Evolutionary conservation across 345 rosid species (phyloP).

Genomic region (Bretschneidera sinensis): DNA sequence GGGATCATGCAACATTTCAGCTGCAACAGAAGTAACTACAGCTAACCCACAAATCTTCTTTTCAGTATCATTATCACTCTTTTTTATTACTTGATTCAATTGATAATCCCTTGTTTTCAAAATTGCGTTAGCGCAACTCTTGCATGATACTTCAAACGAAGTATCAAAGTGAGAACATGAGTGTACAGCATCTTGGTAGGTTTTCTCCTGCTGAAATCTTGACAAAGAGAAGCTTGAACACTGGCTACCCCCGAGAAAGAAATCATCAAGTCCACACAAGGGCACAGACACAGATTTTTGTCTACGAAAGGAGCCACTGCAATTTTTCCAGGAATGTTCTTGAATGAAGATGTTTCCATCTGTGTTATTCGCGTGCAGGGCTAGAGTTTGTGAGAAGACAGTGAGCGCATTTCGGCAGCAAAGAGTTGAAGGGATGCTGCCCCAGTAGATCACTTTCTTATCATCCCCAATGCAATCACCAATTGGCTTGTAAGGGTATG

Average conservation of each 20-base stretch:
- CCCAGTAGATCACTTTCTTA: constrained; percentile 27
- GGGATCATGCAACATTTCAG: constrained; percentile 15
- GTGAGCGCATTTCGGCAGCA: constrained; percentile 48
- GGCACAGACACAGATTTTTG: constrained; percentile 8
- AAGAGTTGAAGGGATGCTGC: constrained; percentile 26
- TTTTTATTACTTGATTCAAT: background rate
- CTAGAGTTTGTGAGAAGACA: constrained; percentile 34
- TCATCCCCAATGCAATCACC: constrained; percentile 34
- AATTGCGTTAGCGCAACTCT: constrained; percentile 25
- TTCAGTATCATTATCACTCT: background rate
- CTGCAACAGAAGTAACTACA: constrained; percentile 34
- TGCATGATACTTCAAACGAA: constrained; percentile 26
- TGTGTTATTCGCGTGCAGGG: constrained; percentile 13
- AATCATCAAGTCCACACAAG: constrained; percentile 33
- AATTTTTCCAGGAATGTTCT: constrained; percentile 27
- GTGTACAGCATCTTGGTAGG: constrained; percentile 12
- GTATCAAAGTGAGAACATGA: constrained; percentile 32
- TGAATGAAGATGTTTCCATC: constrained; percentile 25
- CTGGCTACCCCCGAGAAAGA: constrained; percentile 18
- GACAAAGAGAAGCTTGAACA: constrained; percentile 33
- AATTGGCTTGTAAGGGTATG: constrained; percentile 38
- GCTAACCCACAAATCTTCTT: constrained; percentile 31
- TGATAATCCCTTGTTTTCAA: background rate
- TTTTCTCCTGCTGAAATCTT: background rate
- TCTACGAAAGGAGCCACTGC: constrained; percentile 8